Evolutionary conservation across 2,329 filamentous ascomycete genomes (phyloP), one percentile per base, ranked within the genome.

Genomic region (Blumeria hordei): DNA sequence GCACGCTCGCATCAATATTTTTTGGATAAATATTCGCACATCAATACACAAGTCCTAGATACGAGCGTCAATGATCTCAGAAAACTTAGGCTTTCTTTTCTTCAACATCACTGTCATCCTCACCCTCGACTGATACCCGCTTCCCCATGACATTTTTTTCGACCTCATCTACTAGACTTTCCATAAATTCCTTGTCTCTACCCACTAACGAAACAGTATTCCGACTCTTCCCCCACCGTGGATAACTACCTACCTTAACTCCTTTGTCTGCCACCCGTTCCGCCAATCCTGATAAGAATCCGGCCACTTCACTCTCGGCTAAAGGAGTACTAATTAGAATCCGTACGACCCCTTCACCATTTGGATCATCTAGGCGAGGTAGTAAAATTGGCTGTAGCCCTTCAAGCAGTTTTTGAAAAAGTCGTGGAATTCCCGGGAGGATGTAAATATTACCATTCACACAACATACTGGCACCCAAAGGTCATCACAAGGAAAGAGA

Each of bases 401-500:
- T 21, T 87, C 78, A 12, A 96, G 71, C 59, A 96, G 73, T 54
- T 73, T 73, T 68, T 90, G 81, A 75, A 78, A 98, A 1, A 96
- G 71, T 54, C 79, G 74, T 0, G 92, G 92, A 14, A 96, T 83
- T 0, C 92, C 92, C 0, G 92, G 92, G 1, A 96, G 72, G 58
- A 96, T 92, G 67, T 96, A 86, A 4, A 96, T 71, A 64, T 98
- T 98, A 53, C 85, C 85, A 64, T 95, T 95, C 14, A 94, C 86
- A 4, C 93, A 81, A 16, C 78, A 75, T 52, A 96, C 76, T 0
- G 92, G 92, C 41, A 96, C 88, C 92, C 92, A 96, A 21, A 94
- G 71, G 54, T 88, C 80, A 1, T 93, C 83, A 9, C 75, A 73
- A 1, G 85, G 78, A 65, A 94, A 95, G 32, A 94, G 62, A 16